Evolutionary conservation across 2,329 filamentous ascomycete species (phyloP).

Genomic region (Sordariomycetes sp.): DNA sequence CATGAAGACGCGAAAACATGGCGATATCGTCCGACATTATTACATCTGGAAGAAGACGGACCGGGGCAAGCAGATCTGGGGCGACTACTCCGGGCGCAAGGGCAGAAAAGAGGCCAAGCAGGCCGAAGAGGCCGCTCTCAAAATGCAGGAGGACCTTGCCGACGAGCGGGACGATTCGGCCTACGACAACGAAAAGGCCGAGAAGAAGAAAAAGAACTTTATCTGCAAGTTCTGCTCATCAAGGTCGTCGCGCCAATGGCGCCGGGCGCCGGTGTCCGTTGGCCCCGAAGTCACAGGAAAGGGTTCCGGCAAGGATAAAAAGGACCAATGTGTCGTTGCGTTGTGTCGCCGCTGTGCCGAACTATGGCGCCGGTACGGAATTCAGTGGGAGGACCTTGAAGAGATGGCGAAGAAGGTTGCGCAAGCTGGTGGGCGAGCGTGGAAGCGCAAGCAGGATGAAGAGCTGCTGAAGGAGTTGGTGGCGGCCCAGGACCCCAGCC

Average conservation of each 20-base stretch:
- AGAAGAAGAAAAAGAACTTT: slow-evolving; percentile 69
- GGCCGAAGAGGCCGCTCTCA: slow-evolving; percentile 58
- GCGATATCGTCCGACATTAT: slow-evolving; percentile 82
- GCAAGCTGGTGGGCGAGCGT: slow-evolving; percentile 67
- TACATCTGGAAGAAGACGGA: slow-evolving; percentile 97
- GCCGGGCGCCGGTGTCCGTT: slow-evolving; percentile 70
- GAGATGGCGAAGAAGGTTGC: slow-evolving; percentile 83
- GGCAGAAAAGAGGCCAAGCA: slow-evolving; percentile 80
- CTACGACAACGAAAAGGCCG: slow-evolving; percentile 82
- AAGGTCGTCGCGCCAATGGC: slow-evolving; percentile 77
- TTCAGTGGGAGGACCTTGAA: slow-evolving; percentile 90
- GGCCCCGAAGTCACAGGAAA: slow-evolving; percentile 47
- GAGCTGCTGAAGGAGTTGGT: slow-evolving; percentile 70
- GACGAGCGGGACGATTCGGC: slow-evolving; percentile 91
- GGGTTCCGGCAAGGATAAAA: slow-evolving; percentile 64
- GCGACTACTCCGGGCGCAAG: slow-evolving; percentile 75
- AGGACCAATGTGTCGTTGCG: slow-evolving; percentile 62
- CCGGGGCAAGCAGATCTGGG: slow-evolving; percentile 80
- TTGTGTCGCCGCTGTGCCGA: slow-evolving; percentile 85
- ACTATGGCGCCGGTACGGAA: slow-evolving; percentile 89
- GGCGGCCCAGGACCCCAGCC: slow-evolving; percentile 43
- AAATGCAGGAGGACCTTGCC: slow-evolving; percentile 83
- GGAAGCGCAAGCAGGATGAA: slow-evolving; percentile 85
- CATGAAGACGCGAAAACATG: slow-evolving; percentile 59
- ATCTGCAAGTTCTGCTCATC: slow-evolving; percentile 88